Percentiles rank a stretch among this genome's conserved stretches.
phyloP scores from a whole-genome alignment of 257 asterid genomes.

The Cinchona pubescens region DNA sequence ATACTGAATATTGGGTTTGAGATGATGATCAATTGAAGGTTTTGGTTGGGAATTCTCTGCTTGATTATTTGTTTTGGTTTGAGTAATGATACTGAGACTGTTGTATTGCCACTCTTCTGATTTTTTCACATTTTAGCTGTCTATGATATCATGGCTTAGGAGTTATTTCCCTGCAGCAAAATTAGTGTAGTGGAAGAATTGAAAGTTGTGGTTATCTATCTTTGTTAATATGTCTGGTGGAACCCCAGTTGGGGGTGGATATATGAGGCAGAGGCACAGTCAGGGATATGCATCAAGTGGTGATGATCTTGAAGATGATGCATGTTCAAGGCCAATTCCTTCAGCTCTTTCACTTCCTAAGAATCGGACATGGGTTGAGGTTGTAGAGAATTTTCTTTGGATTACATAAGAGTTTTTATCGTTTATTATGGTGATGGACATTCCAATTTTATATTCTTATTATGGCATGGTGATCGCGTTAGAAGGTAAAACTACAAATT shows the following conservation, averaged over 20 bases:
- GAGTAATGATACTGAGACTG: conserved; percentile 5
- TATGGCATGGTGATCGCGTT: conserved; percentile 50
- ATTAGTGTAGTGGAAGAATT: conserved; percentile 5
- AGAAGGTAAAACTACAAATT: conserved; percentile 30
- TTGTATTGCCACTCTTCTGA: conserved; percentile 15
- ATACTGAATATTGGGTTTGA: conserved; percentile 18
- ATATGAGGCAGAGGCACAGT: conserved; percentile 57
- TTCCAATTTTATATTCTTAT: conserved; percentile 46
- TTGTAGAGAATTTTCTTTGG: conserved; percentile 53
- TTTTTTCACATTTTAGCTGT: neutral
- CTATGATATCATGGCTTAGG: neutral
- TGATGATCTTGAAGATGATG: conserved; percentile 68
- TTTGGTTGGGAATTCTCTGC: neutral
- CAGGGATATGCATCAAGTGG: conserved; percentile 61
- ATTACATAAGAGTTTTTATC: conserved; percentile 51
- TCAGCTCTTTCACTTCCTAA: conserved; percentile 31
- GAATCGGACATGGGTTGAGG: conserved; percentile 43
- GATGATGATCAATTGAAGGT: conserved; percentile 6
- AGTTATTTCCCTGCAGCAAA: neutral
- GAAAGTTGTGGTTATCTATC: conserved; percentile 8
- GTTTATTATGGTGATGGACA: conserved; percentile 51
- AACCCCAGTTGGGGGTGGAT: conserved; percentile 48
- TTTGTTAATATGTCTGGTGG: conserved; percentile 53
- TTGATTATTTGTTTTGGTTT: conserved; percentile 2
- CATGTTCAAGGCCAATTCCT: conserved; percentile 40